Evolutionary conservation across 2,329 filamentous ascomycete genomes (phyloP).

Genomic region (Ophiobolus disseminans): DNA sequence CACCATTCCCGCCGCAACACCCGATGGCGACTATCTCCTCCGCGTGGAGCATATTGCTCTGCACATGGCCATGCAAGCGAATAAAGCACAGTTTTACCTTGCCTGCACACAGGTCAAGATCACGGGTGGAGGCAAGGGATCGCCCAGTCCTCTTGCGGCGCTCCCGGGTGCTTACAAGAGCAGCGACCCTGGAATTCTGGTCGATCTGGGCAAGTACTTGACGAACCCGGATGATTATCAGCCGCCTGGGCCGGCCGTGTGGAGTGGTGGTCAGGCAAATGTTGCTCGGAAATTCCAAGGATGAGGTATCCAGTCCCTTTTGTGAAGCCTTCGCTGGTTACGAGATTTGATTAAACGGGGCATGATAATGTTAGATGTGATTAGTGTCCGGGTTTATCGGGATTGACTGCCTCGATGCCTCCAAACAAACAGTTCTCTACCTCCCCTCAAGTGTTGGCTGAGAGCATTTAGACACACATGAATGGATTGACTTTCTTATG

Average conservation of each 20-base stretch:
- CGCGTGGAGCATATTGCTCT: slow-evolving; percentile 50
- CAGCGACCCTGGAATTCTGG: slow-evolving; percentile 34
- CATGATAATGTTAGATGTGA: too few relatives aligned
- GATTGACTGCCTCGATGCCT: too few relatives aligned
- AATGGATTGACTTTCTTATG: too few relatives aligned
- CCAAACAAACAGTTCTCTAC: too few relatives aligned
- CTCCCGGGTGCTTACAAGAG: slow-evolving; percentile 37
- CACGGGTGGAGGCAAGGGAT: slow-evolving; percentile 50
- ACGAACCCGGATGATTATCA: slow-evolving; percentile 24
- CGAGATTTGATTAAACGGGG: too few relatives aligned
- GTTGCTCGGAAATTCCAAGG: neutral
- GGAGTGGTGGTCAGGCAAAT: slow-evolving; percentile 22
- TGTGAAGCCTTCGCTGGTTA: neutral
- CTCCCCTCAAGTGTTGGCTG: too few relatives aligned
- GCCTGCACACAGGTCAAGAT: slow-evolving; percentile 54
- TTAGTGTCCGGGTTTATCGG: too few relatives aligned
- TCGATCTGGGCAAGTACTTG: slow-evolving; percentile 27
- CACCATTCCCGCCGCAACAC: slow-evolving; percentile 44
- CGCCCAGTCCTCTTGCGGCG: slow-evolving; percentile 40
- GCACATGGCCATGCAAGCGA: slow-evolving; percentile 42
- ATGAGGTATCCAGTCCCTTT: neutral
- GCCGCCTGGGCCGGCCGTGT: slow-evolving; percentile 34
- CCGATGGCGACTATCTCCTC: slow-evolving; percentile 50
- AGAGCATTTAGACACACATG: too few relatives aligned
- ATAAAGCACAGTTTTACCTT: slow-evolving; percentile 49